Percentiles rank a stretch among this genome's conserved stretches.
phyloP scores from a whole-genome alignment of 2,329 filamentous ascomycete species.

The Botryotinia narcissicola region DNA sequence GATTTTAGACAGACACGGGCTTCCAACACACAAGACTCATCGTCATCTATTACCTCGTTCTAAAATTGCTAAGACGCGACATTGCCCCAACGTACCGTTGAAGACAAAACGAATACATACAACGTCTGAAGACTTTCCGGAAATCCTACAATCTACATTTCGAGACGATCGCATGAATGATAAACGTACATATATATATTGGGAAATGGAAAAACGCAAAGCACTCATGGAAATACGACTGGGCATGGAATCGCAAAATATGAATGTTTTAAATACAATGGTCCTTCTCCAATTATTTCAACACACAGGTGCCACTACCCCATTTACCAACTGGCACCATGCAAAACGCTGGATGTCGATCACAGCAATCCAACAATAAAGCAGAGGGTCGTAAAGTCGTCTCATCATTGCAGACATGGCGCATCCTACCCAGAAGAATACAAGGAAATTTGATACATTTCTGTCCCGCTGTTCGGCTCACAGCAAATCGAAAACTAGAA shows the following conservation, averaged over 20 bases:
- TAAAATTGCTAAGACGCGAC: background rate
- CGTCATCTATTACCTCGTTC: background rate
- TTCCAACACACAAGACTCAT: background rate
- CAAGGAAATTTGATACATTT: conserved; percentile 20
- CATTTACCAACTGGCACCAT: conserved; percentile 14
- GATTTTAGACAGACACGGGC: background rate
- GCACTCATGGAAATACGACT: background rate
- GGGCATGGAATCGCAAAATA: background rate
- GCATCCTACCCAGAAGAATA: conserved; percentile 23
- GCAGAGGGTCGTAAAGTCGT: conserved; percentile 29
- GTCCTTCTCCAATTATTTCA: conserved; percentile 8
- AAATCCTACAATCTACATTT: background rate
- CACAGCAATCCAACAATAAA: conserved; percentile 4
- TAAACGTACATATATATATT: background rate
- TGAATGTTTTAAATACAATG: conserved; percentile 21
- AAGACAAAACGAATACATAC: background rate
- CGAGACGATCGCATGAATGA: background rate
- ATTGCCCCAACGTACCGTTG: background rate
- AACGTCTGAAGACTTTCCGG: background rate
- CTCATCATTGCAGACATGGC: conserved; percentile 28
- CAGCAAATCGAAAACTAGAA: conserved; percentile 10
- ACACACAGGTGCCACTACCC: background rate
- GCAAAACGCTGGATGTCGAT: background rate
- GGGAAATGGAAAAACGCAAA: background rate
- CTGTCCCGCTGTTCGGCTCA: conserved; percentile 9